Evolutionary conservation across 208 protist genomes (phyloP).

Genomic region (Leishmania gerbilli): DNA sequence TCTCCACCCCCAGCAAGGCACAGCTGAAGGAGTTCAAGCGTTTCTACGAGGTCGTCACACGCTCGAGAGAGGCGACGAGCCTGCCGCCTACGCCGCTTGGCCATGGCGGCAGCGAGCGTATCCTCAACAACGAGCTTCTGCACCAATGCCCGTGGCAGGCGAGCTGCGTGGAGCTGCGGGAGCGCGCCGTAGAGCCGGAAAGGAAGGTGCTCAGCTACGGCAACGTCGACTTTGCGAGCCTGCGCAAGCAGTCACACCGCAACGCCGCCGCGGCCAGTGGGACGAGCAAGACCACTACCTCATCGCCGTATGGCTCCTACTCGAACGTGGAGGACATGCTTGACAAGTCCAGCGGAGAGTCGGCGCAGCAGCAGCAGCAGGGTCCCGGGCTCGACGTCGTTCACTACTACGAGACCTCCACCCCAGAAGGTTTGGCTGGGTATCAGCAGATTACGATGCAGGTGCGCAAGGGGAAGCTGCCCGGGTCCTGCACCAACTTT

Average conservation of each 20-base stretch:
- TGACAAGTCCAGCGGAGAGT: neutral
- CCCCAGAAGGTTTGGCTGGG: conserved; percentile 28
- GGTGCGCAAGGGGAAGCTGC: conserved; percentile 29
- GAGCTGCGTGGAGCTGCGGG: conserved; percentile 37
- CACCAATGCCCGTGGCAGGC: conserved; percentile 40
- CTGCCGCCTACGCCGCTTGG: conserved; percentile 31
- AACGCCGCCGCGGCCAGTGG: neutral
- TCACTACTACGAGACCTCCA: conserved; percentile 42
- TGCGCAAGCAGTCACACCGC: conserved; percentile 10
- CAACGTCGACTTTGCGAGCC: conserved; percentile 31
- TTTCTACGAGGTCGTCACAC: conserved; percentile 32
- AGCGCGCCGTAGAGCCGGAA: conserved; percentile 23
- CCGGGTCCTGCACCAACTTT: conserved; percentile 32
- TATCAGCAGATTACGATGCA: conserved; percentile 33
- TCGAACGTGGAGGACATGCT: conserved; percentile 34
- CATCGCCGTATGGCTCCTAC: conserved; percentile 15
- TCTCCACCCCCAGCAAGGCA: conserved; percentile 10
- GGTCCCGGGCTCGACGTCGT: conserved; percentile 36
- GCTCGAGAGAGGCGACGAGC: conserved; percentile 14
- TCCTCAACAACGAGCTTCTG: conserved; percentile 37
- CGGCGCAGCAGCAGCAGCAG: neutral
- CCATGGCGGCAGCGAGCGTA: conserved; percentile 34
- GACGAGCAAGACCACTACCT: neutral
- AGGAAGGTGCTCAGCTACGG: conserved; percentile 24
- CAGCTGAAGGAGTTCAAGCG: conserved; percentile 26